Evolutionary conservation across 2,329 filamentous ascomycete genomes (phyloP).

Genomic region (Alternaria consortialis): DNA sequence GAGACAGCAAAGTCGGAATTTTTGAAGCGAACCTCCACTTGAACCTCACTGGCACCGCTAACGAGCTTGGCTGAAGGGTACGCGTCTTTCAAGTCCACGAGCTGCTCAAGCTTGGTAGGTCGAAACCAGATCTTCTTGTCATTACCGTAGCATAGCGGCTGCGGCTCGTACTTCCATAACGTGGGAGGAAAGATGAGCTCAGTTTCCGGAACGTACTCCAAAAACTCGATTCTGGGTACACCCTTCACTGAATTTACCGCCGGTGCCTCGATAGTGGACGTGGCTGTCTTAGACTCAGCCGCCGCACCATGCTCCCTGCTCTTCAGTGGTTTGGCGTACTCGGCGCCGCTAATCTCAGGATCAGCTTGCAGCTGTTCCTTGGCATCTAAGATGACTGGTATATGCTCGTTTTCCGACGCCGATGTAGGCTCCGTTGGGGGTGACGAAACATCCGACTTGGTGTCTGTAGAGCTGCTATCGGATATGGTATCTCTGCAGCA

Average conservation of each 20-base stretch:
- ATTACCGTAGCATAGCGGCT: constrained; percentile 85
- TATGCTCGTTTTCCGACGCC: constrained; percentile 39
- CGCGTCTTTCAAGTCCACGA: constrained; percentile 85
- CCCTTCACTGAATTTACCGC: constrained; percentile 63
- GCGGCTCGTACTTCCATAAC: constrained; percentile 81
- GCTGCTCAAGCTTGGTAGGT: constrained; percentile 82
- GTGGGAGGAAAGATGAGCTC: constrained; percentile 92
- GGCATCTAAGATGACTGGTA: constrained; percentile 35
- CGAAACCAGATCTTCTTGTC: constrained; percentile 93
- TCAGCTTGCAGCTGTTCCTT: constrained; percentile 34
- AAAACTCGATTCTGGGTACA: constrained; percentile 73
- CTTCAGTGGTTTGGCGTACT: constrained; percentile 48
- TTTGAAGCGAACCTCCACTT: constrained; percentile 98
- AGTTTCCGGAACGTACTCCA: constrained; percentile 87
- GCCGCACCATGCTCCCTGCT: constrained; percentile 40
- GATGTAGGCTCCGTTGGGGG: constrained; percentile 41
- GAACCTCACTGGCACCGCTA: constrained; percentile 92
- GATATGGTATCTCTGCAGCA: constrained; percentile 49
- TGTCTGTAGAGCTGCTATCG: constrained; percentile 39
- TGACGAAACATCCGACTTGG: constrained; percentile 39
- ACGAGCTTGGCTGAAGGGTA: constrained; percentile 93
- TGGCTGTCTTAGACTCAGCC: constrained; percentile 62
- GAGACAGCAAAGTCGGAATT: constrained; percentile 87
- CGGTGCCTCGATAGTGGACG: constrained; percentile 42
- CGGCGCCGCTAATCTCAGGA: constrained; percentile 37